Percentiles rank a stretch among this genome's conserved stretches.
Conservation (phyloP, 2,329 filamentous ascomycete species). For the Hirsutella rhossiliensis region DNA sequence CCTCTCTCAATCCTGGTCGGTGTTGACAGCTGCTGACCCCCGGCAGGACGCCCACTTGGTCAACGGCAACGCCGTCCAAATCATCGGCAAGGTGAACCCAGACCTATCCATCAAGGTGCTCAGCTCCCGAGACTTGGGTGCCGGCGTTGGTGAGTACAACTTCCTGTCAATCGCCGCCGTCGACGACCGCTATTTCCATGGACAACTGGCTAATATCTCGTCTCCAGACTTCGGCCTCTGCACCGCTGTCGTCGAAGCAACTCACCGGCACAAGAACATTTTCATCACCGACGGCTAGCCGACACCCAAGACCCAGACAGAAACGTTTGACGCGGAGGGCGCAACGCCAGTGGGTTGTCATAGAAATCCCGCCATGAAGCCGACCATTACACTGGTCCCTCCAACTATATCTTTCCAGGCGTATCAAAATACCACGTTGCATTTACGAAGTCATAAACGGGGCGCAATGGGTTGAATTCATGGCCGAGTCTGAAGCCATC, state of each 20-base stretch:
- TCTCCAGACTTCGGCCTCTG: constrained; percentile 59
- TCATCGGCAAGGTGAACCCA: constrained; percentile 69
- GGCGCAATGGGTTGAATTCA: too few relatives aligned
- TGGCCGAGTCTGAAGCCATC: too few relatives aligned
- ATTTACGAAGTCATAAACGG: too few relatives aligned
- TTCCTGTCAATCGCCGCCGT: too few relatives aligned
- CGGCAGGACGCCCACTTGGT: constrained; percentile 57
- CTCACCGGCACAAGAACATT: constrained; percentile 68
- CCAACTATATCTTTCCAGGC: too few relatives aligned
- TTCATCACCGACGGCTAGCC: constrained; percentile 48
- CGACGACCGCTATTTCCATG: too few relatives aligned
- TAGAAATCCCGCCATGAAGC: too few relatives aligned
- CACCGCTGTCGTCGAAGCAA: constrained; percentile 72
- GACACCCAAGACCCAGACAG: not conserved
- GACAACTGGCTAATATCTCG: too few relatives aligned
- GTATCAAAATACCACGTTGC: too few relatives aligned
- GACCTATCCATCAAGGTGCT: constrained; percentile 63
- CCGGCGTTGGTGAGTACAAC: constrained; percentile 48
- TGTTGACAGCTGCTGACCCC: not conserved
- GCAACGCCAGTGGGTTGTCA: too few relatives aligned
- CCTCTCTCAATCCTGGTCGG: not conserved
- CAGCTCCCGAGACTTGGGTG: constrained; percentile 57
- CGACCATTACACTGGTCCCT: too few relatives aligned
- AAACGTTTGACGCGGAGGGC: not conserved
- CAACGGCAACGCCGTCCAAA: constrained; percentile 57